A percentile compares a stretch with the other conserved stretches of the same genome.
Conservation (phyloP, 2,329 filamentous ascomycete species). For the Aspergillus thermomutatus region DNA sequence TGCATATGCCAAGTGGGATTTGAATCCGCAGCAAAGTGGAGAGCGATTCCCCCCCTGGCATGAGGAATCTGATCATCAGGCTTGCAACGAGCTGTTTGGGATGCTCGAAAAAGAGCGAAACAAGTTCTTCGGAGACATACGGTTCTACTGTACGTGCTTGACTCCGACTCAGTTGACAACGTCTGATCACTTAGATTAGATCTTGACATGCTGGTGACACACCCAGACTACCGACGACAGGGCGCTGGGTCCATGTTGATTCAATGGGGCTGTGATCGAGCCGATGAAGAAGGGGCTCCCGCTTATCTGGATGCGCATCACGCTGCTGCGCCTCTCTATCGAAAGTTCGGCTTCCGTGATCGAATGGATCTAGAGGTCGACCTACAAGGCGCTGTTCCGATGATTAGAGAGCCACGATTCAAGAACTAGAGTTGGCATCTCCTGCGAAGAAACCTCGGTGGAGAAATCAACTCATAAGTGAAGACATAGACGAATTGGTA, state of each 20-base stretch:
- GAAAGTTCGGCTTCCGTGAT: slow-evolving; percentile 11
- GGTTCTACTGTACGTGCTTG: slow-evolving; percentile 25
- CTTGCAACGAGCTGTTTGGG: slow-evolving; percentile 18
- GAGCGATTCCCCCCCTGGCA: slow-evolving; percentile 28
- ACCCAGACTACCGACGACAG: slow-evolving; percentile 13
- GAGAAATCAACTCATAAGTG: not conserved
- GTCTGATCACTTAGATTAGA: slow-evolving; percentile 1
- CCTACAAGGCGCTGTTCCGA: not conserved
- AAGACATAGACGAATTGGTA: not conserved
- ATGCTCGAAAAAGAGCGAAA: slow-evolving; percentile 18
- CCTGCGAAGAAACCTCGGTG: too few relatives aligned
- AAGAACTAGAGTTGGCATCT: not conserved
- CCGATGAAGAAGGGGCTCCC: slow-evolving; percentile 6
- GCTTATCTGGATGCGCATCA: slow-evolving; percentile 13
- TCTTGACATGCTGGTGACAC: slow-evolving; percentile 18
- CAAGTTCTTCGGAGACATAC: slow-evolving; percentile 21
- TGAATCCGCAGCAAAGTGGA: slow-evolving; percentile 23
- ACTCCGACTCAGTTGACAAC: not conserved
- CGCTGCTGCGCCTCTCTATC: slow-evolving; percentile 10
- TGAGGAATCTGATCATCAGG: slow-evolving; percentile 13
- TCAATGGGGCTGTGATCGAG: slow-evolving; percentile 16
- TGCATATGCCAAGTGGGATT: slow-evolving; percentile 31
- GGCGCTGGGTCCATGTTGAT: slow-evolving; percentile 18
- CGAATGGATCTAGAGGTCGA: not conserved
- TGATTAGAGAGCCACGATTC: slow-evolving; percentile 1